Conservation (phyloP, 202 grass and related monocot genomes). For the Carex arenaria region DNA sequence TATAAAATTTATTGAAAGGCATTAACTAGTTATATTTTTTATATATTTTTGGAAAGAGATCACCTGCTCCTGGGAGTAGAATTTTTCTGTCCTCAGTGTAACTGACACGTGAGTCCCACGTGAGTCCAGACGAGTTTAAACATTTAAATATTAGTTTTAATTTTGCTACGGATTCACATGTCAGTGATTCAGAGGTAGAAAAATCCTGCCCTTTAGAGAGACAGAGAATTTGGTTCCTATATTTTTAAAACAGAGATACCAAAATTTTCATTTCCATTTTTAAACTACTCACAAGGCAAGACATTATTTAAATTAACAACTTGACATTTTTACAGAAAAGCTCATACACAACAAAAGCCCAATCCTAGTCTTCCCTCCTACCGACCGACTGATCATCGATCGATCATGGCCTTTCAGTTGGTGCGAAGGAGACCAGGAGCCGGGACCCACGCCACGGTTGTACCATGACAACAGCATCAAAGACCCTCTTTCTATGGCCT, state of each 20-base stretch:
- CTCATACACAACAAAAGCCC: conserved; percentile 9
- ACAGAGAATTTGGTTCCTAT: too few relatives aligned
- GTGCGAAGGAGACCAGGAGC: conserved; percentile 56
- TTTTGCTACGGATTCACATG: too few relatives aligned
- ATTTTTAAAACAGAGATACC: neutral
- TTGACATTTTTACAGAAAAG: neutral
- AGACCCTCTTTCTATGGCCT: conserved; percentile 20
- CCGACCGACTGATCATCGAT: neutral
- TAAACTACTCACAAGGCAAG: neutral
- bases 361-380: neutral
- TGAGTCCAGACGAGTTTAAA: too few relatives aligned
- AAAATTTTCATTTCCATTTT: neutral
- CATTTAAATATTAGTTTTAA: too few relatives aligned
- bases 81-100: too few relatives aligned
- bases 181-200: too few relatives aligned
- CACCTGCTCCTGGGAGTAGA: too few relatives aligned
- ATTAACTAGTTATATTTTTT: neutral
- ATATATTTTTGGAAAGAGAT: neutral
- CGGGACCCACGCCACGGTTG: conserved; percentile 68
- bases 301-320: conserved; percentile 9
- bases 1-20: neutral
- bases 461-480: conserved; percentile 61
- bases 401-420: conserved; percentile 6
- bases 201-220: too few relatives aligned
- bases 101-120: too few relatives aligned